A percentile compares a stretch with the other conserved stretches of the same genome.
Conservation (phyloP, 306 rosid species). For the Macrotyloma uniflorum region DNA sequence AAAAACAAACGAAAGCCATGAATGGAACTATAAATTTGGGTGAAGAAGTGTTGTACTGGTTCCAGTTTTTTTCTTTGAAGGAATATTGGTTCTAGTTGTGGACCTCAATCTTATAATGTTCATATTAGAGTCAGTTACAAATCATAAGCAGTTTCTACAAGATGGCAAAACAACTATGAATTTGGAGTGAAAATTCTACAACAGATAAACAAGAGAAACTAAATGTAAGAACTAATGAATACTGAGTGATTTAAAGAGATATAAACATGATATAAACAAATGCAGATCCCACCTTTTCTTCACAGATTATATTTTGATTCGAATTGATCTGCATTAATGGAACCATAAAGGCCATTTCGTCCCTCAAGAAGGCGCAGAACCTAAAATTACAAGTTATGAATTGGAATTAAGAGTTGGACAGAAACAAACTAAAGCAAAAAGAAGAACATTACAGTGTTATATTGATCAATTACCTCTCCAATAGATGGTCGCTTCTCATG, state of each 20-base stretch:
- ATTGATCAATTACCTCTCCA: constrained; percentile 72
- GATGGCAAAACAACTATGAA: not conserved
- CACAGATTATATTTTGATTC: constrained; percentile 41
- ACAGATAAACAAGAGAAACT: not conserved
- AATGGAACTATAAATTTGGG: too few species aligned
- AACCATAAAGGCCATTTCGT: constrained; percentile 50
- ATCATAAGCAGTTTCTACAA: too few species aligned
- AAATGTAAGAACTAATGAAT: not conserved
- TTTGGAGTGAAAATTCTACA: not conserved
- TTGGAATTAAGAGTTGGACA: not conserved
- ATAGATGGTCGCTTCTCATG: constrained; percentile 71
- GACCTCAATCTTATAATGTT: too few species aligned
- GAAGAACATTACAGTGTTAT: too few species aligned
- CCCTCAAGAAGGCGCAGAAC: constrained; percentile 72
- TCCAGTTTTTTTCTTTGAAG: too few species aligned
- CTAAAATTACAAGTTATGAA: constrained; percentile 39
- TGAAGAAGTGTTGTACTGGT: too few species aligned
- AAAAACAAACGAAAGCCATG: too few species aligned
- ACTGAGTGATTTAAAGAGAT: not conserved
- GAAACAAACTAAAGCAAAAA: not conserved
- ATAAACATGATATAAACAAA: not conserved
- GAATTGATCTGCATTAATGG: constrained; percentile 43
- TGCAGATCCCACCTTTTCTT: not conserved
- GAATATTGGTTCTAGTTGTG: too few species aligned
- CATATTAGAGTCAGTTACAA: too few species aligned